Evolutionary conservation across 2,329 filamentous ascomycete species (phyloP), one percentile per base, ranked within the genome.

Genomic region (Talaromyces marneffei): DNA sequence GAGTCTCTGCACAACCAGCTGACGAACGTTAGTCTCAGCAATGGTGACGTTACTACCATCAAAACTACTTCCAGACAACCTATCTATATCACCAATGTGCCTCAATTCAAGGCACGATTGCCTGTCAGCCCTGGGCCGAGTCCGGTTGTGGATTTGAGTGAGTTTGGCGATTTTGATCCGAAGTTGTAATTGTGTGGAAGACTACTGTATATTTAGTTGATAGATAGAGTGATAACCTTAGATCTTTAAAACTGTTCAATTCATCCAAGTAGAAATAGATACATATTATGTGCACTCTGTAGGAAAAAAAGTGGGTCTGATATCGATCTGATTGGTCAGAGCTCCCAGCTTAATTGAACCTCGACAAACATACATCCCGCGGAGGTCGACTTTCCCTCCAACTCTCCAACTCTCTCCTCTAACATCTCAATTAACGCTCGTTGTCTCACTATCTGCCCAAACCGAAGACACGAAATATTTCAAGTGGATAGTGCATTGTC

Each of bases 101-200:
- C 88, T 63, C 82, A 84, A 31, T 97, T 88, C 83, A 96, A 94
- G 81, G 86, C 90, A 0, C 81, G 85, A 14, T 80, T 97, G 68
- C 79, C 84, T 62, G 83, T 91, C 29, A 94, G 87, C 65, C 81
- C 83, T 23, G 93, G 90, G 0, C 85, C 92, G 1, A 82, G 82
- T 64, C 85, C 92, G 0, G 84, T 90, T 31, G 87, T 84, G 70
- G 88, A 94, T 66, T 75, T 97, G 60, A 88, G 82, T 64, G 89
- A 92, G 70, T 97, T 93, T 74, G 90, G 96, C 72, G 93, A 97
- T 63, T 80, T 87, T 63, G 91, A 90, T 65, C 78, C 90, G 14
- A 97, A 97, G 79, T 81, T 97, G 61, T 93, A 74, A 59, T 40
- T 44, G 23, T 16, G 25, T 33, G 35, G 35, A 7, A 10, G 55